A percentile compares a stretch with the other conserved stretches of the same genome.
Conservation (phyloP, 2,329 filamentous ascomycete genomes). For the Beauveria varroae region DNA sequence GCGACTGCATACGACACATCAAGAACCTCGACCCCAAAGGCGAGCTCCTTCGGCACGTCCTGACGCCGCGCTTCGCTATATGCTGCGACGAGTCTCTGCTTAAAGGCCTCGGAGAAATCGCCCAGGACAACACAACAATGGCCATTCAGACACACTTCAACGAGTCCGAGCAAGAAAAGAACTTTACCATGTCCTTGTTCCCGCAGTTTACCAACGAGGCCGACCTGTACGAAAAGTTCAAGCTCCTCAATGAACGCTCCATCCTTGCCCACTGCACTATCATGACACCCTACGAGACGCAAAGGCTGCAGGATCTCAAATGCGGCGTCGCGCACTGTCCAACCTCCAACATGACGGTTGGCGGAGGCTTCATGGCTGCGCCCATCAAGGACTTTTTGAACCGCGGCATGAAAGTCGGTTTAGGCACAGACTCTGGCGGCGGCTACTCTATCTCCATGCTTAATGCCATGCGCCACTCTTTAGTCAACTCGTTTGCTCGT, state of each 20-base stretch:
- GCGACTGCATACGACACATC: slow-evolving; percentile 41
- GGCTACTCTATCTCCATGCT: slow-evolving; percentile 55
- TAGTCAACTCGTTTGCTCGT: slow-evolving; percentile 45
- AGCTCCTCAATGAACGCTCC: slow-evolving; percentile 44
- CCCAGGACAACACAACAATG: slow-evolving; percentile 37
- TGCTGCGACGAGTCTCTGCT: slow-evolving; percentile 50
- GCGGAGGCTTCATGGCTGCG: slow-evolving; percentile 55
- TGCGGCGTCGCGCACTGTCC: slow-evolving; percentile 60
- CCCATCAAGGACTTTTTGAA: slow-evolving; percentile 50
- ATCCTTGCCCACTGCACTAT: slow-evolving; percentile 63
- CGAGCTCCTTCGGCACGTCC: slow-evolving; percentile 38
- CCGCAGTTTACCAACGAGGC: slow-evolving; percentile 48
- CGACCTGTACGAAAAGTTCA: slow-evolving; percentile 50
- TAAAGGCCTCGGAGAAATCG: slow-evolving; percentile 46
- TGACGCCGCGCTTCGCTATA: slow-evolving; percentile 56
- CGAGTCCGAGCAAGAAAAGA: slow-evolving; percentile 54
- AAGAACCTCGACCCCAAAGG: slow-evolving; percentile 35
- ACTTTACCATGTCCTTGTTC: slow-evolving; percentile 47
- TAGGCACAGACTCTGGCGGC: slow-evolving; percentile 58
- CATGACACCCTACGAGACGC: slow-evolving; percentile 49
- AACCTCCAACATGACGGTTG: slow-evolving; percentile 55
- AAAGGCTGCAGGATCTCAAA: slow-evolving; percentile 33
- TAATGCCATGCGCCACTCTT: slow-evolving; percentile 49
- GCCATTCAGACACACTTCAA: slow-evolving; percentile 62
- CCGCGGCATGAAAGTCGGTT: slow-evolving; percentile 54